phyloP scores from a whole-genome alignment of 1,284 basidiomycete genomes.

The Exobasidium cylindrosporum region DNA sequence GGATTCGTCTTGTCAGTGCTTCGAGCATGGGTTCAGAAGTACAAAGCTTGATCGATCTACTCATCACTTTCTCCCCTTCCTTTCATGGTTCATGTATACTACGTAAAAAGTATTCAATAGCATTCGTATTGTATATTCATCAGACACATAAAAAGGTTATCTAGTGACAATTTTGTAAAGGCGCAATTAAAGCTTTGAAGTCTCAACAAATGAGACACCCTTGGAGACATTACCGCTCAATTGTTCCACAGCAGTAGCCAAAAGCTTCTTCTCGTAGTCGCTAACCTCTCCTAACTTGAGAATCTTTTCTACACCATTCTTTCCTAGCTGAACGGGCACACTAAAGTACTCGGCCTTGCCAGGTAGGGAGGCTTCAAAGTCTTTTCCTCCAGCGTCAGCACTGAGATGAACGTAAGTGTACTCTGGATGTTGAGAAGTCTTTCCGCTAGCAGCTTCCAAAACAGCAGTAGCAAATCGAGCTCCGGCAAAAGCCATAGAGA shows the following conservation, averaged over 20 bases:
- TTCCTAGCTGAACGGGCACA: slow-evolving; percentile 49
- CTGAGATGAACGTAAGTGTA: slow-evolving; percentile 52
- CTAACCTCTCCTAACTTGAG: slow-evolving; percentile 60
- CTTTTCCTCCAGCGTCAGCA: slow-evolving; percentile 44
- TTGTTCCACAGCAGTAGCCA: slow-evolving; percentile 60
- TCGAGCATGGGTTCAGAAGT: background rate
- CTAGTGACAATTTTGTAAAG: background rate
- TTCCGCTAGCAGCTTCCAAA: slow-evolving; percentile 46
- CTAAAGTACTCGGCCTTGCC: slow-evolving; percentile 49
- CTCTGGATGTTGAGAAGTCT: slow-evolving; percentile 35
- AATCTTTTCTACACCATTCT: slow-evolving; percentile 61
- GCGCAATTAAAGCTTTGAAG: slow-evolving; percentile 7
- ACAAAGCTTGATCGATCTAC: too few relatives aligned
- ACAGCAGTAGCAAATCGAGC: slow-evolving; percentile 47
- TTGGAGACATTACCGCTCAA: slow-evolving; percentile 40
- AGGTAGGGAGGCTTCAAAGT: slow-evolving; percentile 39
- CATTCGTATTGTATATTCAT: too few relatives aligned
- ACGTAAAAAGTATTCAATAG: too few relatives aligned
- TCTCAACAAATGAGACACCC: slow-evolving; percentile 14
- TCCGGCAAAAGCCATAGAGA: slow-evolving; percentile 80
- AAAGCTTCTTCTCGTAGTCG: slow-evolving; percentile 58
- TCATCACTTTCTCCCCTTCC: too few relatives aligned
- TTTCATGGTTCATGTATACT: background rate
- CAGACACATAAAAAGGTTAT: too few relatives aligned
- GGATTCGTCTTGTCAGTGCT: background rate